Base-by-base conservation (phyloP, 2,329 filamentous ascomycete species). In the Exophiala bonariae region DNA sequence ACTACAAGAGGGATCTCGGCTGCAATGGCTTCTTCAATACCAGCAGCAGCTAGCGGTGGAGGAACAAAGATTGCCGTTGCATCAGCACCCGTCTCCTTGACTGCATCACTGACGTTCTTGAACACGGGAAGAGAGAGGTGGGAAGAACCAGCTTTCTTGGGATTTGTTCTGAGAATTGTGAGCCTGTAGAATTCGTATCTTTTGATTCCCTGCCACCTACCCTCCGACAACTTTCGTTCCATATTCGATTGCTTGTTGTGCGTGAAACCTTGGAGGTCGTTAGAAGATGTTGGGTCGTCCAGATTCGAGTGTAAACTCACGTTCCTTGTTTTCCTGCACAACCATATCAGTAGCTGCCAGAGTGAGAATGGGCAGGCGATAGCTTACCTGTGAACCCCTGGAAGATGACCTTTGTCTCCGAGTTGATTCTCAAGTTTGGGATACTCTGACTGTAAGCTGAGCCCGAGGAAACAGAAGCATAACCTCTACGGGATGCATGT, bases 361-460 rank as follows among this genome's bases (percentile, higher is more conserved):
- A 36, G 19, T 74, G 72, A 90, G 86, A 87, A n/a, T n/a, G n/a
- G n/a, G 92, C 86, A 89, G 89, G 14, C 5, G 16, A 14, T 13
- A 95, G 90, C 80, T 89, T 93, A 70, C 92, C 92, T 47, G 92
- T 97, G 73, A 97, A 97, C 61, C 93, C 93, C 77, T 99, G 93
- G 79, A 83, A 97, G 65, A 97, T 78, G 60, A 99, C 89, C 78
- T 93, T 95, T 63, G 93, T 99, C 61, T 96, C 85, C 69, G 78
- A 68, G 73, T 90, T 96, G 78, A 97, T 91, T 74, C 89, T 87
- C 65, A 97, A 82, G 79, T 97, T 97, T 65, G 85, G 76, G 67
- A 85, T 78, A 50, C 87, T 92, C 33, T 49, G 33, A 23, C 83
- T 73, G 70, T 92, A 92, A 55, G 45, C 43, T 13, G 44, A 37